Evolutionary conservation across 2,329 filamentous ascomycete genomes (phyloP).

Genomic region (Pseudogymnoascus sp.): DNA sequence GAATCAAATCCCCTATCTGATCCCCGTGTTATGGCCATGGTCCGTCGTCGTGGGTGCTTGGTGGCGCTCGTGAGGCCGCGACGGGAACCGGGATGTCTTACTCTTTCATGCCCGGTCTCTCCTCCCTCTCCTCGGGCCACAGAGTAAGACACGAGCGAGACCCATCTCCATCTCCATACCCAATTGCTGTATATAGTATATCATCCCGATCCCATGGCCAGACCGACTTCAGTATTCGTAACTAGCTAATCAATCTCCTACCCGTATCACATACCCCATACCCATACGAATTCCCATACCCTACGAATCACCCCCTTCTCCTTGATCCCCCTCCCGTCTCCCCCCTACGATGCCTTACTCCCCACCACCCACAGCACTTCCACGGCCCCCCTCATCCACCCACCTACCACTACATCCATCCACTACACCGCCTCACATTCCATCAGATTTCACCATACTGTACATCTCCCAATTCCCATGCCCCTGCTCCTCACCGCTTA

Average conservation of each 20-base stretch:
- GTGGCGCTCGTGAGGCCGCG: no score
- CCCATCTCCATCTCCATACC: background rate
- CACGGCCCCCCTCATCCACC: background rate
- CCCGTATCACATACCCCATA: background rate
- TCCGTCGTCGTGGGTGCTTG: no score
- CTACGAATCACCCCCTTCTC: background rate
- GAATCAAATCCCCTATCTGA: background rate
- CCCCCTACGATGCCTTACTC: background rate
- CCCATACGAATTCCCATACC: background rate
- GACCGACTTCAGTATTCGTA: background rate
- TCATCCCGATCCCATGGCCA: background rate
- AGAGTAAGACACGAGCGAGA: background rate
- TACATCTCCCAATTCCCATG: background rate
- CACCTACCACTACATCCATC: background rate
- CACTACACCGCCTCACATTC: constrained; percentile 4
- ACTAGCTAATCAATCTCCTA: background rate
- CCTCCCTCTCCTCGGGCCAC: background rate
- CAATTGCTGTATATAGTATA: background rate
- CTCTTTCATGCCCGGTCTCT: no score
- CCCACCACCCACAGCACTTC: background rate
- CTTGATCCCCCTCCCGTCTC: background rate
- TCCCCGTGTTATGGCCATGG: background rate
- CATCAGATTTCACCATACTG: background rate
- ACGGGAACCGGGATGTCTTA: no score
- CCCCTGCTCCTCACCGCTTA: background rate